Base-by-base conservation (phyloP, 2,329 filamentous ascomycete species). In the Sarocladiaceae sp. region DNA sequence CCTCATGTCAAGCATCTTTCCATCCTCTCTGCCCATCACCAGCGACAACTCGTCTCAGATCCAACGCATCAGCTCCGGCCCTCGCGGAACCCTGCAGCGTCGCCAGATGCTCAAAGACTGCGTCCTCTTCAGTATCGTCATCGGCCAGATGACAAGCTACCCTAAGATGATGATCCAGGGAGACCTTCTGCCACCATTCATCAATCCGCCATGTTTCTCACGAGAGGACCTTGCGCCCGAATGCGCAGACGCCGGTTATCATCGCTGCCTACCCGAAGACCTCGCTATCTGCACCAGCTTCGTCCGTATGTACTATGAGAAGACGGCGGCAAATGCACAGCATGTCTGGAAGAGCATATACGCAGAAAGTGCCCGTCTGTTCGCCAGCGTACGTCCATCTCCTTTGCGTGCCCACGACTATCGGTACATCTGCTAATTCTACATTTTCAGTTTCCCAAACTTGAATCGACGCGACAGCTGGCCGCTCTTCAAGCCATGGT, bases 271-370 rank as follows among this genome's bases (percentile, higher is more conserved):
- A 4, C 40, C 51, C 7, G 24, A 45, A 19, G 44, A 24, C 3
- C 23, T 54, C 11, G 47, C 47, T 21, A 46, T 54, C 3, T 54
- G 51, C 15, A 24, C 44, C 6, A 32, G 48, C 0, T 32, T 54
- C 13, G 50, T 52, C 9, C 46, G 45, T 2, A 45, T 52, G 33
- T 52, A 49, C 27, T 45, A 50, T 26, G 35, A 45, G 9, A 51
- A 33, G 24, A 53, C 50, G 1, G 33, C 33, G 3, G 46, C 31
- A 2, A 53, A 44, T 26, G 47, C 45, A 6, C 15, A 23, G 7
- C 53, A 49, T 27, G 44, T 54, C 3, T 54, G 52, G 52, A 45
- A 33, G 15, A 50, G 43, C 5, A 53, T 54, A 15, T 51, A 54
- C 10, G 37, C 44, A 1, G 52, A 54, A 20, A n/a, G 39, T 3